Base-by-base conservation (phyloP, 225 moss, liverwort and hornwort species). In the Antitrichia curtipendula region DNA sequence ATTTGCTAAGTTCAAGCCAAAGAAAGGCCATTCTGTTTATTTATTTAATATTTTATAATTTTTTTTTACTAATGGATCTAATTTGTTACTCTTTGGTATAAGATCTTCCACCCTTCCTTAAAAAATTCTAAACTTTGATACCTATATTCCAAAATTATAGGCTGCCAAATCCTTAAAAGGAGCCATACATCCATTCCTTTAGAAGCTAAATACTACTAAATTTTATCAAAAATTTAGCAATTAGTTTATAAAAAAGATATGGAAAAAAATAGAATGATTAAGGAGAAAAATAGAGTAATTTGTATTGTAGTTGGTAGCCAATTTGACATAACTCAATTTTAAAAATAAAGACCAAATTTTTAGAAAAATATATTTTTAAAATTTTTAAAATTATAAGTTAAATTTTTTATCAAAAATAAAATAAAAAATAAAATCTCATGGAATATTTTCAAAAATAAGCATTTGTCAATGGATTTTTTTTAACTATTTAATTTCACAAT, bases 41-140 rank as follows among this genome's bases (percentile, higher is more conserved):
- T n/a, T n/a, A n/a, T n/a, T n/a, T n/a, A n/a, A n/a, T n/a, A n/a
- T n/a, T n/a, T n/a, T n/a, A n/a, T n/a, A n/a, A n/a, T n/a, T n/a
- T n/a, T n/a, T n/a, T n/a, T n/a, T 71, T 0, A 27, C 5, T 5
- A 10, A 23, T 23, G 21, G 1, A 0, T 8, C 25, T 38, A 12
- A 21, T 45, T 45, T 72, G 6, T 16, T 71, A 16, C 9, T 43
- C 16, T 43, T 45, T 16, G 16, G 2, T 6, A 45, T 0, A 16
- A 72, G 3, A 43, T 43, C 16, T 43, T 3, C 0, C 1, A 1
- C 38, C 15, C 2, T 28, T 3, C 3, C 2, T 10, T 45, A 29
- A 45, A 70, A 41, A 8, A 71, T 71, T 1, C 9, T 71, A 71
- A 9, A 43, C 9, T 16, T 18, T 28, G 1, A 16, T 71, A 28